Evolutionary conservation across 495 filamentous ascomycete genomes (phyloP), one percentile per base, ranked within the genome.

Genomic region (Hyaloscypha variabilis): DNA sequence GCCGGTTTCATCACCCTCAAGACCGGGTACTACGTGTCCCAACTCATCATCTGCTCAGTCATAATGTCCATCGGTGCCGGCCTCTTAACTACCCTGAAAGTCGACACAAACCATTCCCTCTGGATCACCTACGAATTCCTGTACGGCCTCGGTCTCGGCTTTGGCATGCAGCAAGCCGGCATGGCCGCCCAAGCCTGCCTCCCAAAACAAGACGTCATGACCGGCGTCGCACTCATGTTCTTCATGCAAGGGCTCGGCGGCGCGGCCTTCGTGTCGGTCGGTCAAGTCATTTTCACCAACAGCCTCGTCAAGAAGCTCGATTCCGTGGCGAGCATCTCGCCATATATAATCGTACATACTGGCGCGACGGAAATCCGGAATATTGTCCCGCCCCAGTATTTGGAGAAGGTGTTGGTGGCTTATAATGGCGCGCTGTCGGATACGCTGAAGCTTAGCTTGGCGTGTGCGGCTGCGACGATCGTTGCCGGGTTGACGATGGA

Each of bases 41-140:
- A 83, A 55, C 81, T 90, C 69, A 72, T 88, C 30, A 64, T 79
- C 10, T 79, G 81, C 17, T 70, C 81, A 0, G 67, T 83, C 19
- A 65, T 92, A 58, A 83, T 83, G 71, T 75, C 83, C 11, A 77
- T 87, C 10, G 90, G 87, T 0, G 77, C 85, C 11, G 91, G 90
- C 0, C 73, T 93, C 19, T 69, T 93, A 24, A 86, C 85, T 0
- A 88, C 87, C 1, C 79, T 91, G 52, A 77, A 79, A 29, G 56
- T 78, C 1, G 73, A 83, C 62, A 85, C 86, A 2, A 69, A 71
- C 21, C 77, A 78, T 25, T 63, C 77, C 5, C 76, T 80, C 31
- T 93, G 89, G 89, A 86, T 90, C 57, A 88, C 87, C 19, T 92
- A 86, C 69, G 85, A 91, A 71, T 79, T 91, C 60, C 64, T 93